Conservation (phyloP, 2,329 filamentous ascomycete genomes). For the Trichoderma sp. region DNA sequence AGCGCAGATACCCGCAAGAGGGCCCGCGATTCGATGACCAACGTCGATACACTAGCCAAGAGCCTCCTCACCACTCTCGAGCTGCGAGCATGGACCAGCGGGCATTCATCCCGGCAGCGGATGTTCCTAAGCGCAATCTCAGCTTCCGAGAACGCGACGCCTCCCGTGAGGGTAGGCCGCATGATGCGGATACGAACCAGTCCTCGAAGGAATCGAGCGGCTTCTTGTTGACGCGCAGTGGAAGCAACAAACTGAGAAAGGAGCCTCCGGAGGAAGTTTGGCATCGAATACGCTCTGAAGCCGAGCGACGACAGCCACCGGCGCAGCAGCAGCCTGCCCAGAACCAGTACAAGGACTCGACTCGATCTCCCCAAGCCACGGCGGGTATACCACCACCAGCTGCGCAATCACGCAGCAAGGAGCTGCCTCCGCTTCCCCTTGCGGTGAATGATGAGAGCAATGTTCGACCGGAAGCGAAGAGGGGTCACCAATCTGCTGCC, state of each 20-base stretch:
- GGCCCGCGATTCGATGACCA: slow-evolving; percentile 12
- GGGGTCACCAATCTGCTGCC: background rate
- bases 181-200: slow-evolving; percentile 35
- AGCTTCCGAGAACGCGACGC: slow-evolving; percentile 63
- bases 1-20: slow-evolving; percentile 17
- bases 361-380: slow-evolving; percentile 4
- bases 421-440: slow-evolving; percentile 38
- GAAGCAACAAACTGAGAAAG: slow-evolving; percentile 63
- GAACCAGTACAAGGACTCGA: slow-evolving; percentile 4
- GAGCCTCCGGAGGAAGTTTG: slow-evolving; percentile 57
- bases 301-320: slow-evolving; percentile 41
- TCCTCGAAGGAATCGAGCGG: slow-evolving; percentile 40
- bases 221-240: slow-evolving; percentile 49
- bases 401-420: slow-evolving; percentile 36
- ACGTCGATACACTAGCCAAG: slow-evolving; percentile 30
- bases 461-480: slow-evolving; percentile 5
- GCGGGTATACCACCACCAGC: slow-evolving; percentile 26
- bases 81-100: slow-evolving; percentile 23
- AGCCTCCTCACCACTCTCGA: slow-evolving; percentile 28
- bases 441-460: background rate
- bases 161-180: slow-evolving; percentile 46
- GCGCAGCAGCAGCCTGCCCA: slow-evolving; percentile 20
- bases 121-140: slow-evolving; percentile 55
- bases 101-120: slow-evolving; percentile 35
- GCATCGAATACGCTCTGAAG: slow-evolving; percentile 48